Conservation (phyloP, 164 flowering plant genomes). For the Paratinospora sagittata region DNA sequence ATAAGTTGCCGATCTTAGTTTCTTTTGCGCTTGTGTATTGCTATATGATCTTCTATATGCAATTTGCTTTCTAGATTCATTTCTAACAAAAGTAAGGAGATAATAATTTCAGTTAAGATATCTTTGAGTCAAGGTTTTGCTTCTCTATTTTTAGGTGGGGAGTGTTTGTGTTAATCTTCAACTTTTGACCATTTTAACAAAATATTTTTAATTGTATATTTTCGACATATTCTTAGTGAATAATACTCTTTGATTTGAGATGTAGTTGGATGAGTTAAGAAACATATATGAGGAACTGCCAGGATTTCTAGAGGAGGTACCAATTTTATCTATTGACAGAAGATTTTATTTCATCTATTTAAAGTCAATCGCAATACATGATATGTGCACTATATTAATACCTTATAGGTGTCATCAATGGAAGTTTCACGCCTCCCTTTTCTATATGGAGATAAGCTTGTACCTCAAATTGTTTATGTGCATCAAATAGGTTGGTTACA, state of each 20-base stretch:
- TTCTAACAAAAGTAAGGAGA: too few species aligned
- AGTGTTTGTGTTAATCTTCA: not conserved
- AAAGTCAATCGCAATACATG: not conserved
- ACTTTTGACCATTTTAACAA: not conserved
- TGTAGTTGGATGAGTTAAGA: constrained; percentile 88
- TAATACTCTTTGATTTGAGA: constrained; percentile 1
- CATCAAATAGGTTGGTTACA: constrained; percentile 72
- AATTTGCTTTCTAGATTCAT: too few species aligned
- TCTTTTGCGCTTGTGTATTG: too few species aligned
- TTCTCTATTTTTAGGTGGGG: not conserved
- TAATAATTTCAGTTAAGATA: too few species aligned
- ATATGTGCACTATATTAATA: not conserved
- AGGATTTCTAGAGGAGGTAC: constrained; percentile 79
- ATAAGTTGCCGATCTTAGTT: too few species aligned
- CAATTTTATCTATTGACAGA: not conserved
- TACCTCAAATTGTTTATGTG: constrained; percentile 64
- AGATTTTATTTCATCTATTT: constrained; percentile 7
- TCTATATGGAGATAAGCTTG: constrained; percentile 35
- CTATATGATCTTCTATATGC: too few species aligned
- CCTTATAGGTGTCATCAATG: constrained; percentile 64
- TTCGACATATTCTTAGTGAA: constrained; percentile 1
- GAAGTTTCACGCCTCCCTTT: constrained; percentile 65
- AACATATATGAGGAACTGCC: constrained; percentile 89
- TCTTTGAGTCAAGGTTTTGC: too few species aligned
- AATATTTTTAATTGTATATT: not conserved